Evolutionary conservation across 1,284 basidiomycete species (phyloP).

Genomic region (Cutaneotrichosporon cavernicola): DNA sequence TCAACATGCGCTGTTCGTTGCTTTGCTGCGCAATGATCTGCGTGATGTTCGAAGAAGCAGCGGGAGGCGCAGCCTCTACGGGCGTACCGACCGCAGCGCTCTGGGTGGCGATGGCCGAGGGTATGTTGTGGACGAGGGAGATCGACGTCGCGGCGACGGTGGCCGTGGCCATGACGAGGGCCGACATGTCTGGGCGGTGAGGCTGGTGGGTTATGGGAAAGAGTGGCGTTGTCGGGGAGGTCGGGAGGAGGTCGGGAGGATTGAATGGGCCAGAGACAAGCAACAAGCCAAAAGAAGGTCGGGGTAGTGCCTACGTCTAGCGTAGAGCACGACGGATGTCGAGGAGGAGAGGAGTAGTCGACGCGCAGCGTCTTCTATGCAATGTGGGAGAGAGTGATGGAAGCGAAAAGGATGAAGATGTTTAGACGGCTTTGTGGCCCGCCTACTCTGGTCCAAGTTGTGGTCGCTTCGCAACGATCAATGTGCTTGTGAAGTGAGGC

Average conservation of each 20-base stretch:
- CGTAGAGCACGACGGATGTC: constrained; percentile 1
- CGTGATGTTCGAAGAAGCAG: constrained; percentile 6
- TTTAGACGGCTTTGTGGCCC: neutral
- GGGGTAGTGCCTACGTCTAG: neutral
- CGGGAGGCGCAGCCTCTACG: neutral
- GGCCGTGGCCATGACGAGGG: constrained; percentile 1
- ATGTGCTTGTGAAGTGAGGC: neutral
- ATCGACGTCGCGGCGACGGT: neutral
- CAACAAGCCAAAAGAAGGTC: constrained; percentile 2
- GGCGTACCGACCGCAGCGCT: neutral
- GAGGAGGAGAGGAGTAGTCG: neutral
- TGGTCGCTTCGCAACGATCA: neutral
- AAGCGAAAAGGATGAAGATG: neutral
- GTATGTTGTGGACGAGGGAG: neutral
- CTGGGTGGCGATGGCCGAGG: neutral
- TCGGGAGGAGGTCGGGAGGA: neutral
- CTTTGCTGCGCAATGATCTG: constrained; percentile 4
- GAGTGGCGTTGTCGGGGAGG: neutral
- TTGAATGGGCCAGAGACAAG: neutral
- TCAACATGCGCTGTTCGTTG: neutral
- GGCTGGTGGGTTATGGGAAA: neutral
- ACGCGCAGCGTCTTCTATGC: constrained; percentile 9
- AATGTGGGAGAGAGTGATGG: neutral
- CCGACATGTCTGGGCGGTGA: neutral
- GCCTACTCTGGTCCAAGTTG: neutral